Conservation (phyloP, 1,139 yeast genomes). For the Suhomyces terraborum region DNA sequence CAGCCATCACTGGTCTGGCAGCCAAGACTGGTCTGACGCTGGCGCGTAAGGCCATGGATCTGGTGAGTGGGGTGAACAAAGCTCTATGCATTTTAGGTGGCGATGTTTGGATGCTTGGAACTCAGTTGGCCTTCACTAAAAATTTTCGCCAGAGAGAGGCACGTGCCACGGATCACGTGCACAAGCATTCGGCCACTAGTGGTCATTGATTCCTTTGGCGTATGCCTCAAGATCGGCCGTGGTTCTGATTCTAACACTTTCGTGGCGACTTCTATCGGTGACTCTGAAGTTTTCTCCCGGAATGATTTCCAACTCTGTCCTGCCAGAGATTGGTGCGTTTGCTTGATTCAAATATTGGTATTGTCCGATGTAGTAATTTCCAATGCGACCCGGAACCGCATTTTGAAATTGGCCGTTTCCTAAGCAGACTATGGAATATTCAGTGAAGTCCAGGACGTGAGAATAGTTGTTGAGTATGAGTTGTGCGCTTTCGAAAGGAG, state of each 20-base stretch:
- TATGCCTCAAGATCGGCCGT: conserved; percentile 1
- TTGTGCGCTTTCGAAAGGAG: conserved; percentile 16
- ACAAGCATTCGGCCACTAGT: no score
- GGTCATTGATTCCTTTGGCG: no score
- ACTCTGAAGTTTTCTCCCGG: conserved; percentile 13
- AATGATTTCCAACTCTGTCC: conserved; percentile 12
- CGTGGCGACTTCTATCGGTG: conserved; percentile 3
- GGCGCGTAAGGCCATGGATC: conserved; percentile 27
- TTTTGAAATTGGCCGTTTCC: conserved; percentile 5
- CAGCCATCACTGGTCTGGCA: conserved; percentile 21
- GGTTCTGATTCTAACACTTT: conserved; percentile 6
- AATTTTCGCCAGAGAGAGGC: conserved; percentile 7
- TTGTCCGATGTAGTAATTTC: conserved; percentile 18
- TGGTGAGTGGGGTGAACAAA: conserved; percentile 27
- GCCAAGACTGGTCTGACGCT: conserved; percentile 20
- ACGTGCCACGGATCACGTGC: conserved; percentile 7
- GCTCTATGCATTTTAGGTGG: conserved; percentile 34
- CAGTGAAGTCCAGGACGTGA: conserved; percentile 15
- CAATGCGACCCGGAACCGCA: conserved; percentile 16
- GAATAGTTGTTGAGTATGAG: conserved; percentile 8
- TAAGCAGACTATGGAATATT: conserved; percentile 17
- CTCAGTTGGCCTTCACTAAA: conserved; percentile 2
- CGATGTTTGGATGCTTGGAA: neutral
- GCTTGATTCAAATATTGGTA: conserved; percentile 4
- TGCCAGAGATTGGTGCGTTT: conserved; percentile 10